Base-by-base conservation (phyloP, 345 rosid genomes). In the Eucalyptus urophylla region DNA sequence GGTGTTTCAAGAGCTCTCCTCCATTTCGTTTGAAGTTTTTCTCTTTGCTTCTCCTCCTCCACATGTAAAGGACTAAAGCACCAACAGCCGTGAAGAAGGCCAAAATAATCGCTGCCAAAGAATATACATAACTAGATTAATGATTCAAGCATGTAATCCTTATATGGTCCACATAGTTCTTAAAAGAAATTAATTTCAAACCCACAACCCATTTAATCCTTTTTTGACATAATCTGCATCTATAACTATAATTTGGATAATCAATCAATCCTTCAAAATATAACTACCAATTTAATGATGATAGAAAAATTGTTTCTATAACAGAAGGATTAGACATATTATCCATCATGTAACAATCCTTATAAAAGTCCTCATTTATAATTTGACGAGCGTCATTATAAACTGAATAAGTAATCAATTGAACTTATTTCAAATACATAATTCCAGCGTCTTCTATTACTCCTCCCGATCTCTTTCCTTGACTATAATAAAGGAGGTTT, bases 81-180 rank as follows among this genome's bases (percentile, higher is more conserved):
- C 33, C 19, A 65, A 29, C 1, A n/a, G 56, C 10, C 19, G 5
- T 56, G 62, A 56, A 56, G 29, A 56, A 21, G 12, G 62, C 12
- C 1, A 0, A 0, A 56, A 56, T 2, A 56, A 24, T 24, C 62
- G 13, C 27, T 56, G 62, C 62, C 3, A 56, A 56, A 56, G 0
- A 8, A 22, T 22, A 56, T 22, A 56, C 1, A 4, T 56, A 8
- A 56, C 62, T 56, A 56, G 62, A 56, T 56, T 56, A 56, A 56
- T 56, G 62, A 56, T 56, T 56, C 3, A 24, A 56, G 13, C 62
- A 56, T 56, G 62, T 56, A 24, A 56, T 56, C 62, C 6, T 56
- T 56, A 56, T 56, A 8, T 8, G 62, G 62, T 56, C 62, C 29
- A 24, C 1, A 4, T 56, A 56, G 5, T 56, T 56, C 62, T 8